Evolutionary conservation across 2,329 filamentous ascomycete species (phyloP), one percentile per base, ranked within the genome.

Genomic region (Aspergillus sp.): DNA sequence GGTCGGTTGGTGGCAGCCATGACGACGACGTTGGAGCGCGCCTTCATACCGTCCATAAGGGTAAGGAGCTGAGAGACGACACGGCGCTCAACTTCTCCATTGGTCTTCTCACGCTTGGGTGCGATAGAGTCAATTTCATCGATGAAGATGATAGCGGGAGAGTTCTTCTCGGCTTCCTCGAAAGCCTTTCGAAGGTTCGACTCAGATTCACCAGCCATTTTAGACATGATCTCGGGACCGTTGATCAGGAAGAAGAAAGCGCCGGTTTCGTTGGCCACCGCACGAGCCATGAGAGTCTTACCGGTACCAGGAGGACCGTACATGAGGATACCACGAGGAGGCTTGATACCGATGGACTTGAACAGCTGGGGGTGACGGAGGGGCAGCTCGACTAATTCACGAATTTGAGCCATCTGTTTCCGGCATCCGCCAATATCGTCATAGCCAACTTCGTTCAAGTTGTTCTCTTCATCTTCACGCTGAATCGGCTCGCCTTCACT

Each of bases 321-420:
- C 73, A 99, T 91, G 73, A 99, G 86, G 72, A 98, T 96, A 87
- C 95, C 95, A 72, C 95, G 92, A 46, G 95, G 95, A 56, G 95
- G 95, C 86, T 99, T 99, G 82, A 99, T 97, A 86, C 95, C 95
- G 73, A 99, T 98, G 41, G 93, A 98, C 85, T 98, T 99, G 90
- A 99, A 99, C 51, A 99, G 89, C 78, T 98, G 95, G 60, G 95
- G 95, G 79, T 99, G 95, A 72, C 95, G 89, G 62, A 99, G 86
- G 61, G 95, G 95, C 67, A 99, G 84, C 84, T 99, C 95, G 65
- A 99, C 95, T 84, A 99, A 88, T 78, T 99, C 95, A 75, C 95
- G 91, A 70, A 99, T 96, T 83, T 99, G 95, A 63, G 95, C 95
- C 95, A 99, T 98, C 82, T 99, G 95, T 83, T 99, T 99, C 73